Base-by-base conservation (phyloP, 2,329 filamentous ascomycete genomes). In the Fusarium proliferatum region DNA sequence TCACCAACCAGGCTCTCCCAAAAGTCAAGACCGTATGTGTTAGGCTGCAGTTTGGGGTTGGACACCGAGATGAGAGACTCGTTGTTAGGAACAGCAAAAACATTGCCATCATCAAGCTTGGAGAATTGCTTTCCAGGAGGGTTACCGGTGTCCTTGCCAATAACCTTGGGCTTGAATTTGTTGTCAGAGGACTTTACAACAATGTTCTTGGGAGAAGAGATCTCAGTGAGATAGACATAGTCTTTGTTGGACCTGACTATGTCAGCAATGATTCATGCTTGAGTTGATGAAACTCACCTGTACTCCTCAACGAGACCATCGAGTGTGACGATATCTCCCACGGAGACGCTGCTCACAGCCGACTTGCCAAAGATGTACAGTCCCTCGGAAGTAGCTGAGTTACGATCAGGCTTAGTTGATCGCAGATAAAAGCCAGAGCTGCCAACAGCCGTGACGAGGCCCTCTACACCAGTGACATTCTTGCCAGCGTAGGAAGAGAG, bases 1-100 rank as follows among this genome's bases (percentile, higher is more conserved):
- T 93, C 90, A 34, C 91, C 92, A 61, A 84, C 85, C 65, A 94
- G 81, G 70, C 88, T 91, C 85, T 94, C 90, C 92, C 92, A 94
- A 78, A 93, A 94, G 79, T 94, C 92, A 36, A 94, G 83, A 5
- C 92, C 92, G 76, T 91, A 94, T 46, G 84, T 81, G 28, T 83
- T 82, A 4, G 91, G 91, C 68, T 91, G 80, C 43, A 94, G 85
- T 19, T 83, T 82, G 0, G 91, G 91, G 78, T 94, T 93, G 39
- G 79, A 83, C 10, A 80, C 82, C 5, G 90, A 91, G 43, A 94
- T 78, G 72, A 86, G 85, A 69, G 84, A 87, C 43, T 84, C 83
- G 68, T 89, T 91, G 77, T 92, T 92, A 16, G 92, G 92, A 9
- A 92, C 82, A 3, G 82, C 87, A 69, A 92, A 92, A 42, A 93